phyloP scores from a whole-genome alignment of 2,329 filamentous ascomycete species.

The Pseudogymnoascus sp. region DNA sequence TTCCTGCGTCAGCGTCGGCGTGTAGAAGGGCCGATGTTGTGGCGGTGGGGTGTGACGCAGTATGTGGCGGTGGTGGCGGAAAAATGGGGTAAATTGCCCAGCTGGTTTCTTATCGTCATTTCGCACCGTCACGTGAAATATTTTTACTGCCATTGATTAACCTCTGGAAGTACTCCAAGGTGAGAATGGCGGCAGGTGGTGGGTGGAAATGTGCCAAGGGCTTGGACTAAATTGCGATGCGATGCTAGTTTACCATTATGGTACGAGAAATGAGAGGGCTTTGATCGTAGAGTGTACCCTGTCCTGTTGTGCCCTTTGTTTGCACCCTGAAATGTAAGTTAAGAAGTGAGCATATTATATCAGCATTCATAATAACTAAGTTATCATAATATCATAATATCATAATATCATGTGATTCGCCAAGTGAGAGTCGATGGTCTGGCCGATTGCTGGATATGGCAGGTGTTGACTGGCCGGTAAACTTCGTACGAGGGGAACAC shows the following conservation, averaged over 20 bases:
- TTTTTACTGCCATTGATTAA: too few relatives aligned
- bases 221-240: background rate
- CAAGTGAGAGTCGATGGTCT: background rate
- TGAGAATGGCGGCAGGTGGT: background rate
- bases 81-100: background rate
- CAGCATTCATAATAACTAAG: background rate
- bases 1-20: background rate
- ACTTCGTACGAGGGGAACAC: background rate
- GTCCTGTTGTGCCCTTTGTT: background rate
- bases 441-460: background rate
- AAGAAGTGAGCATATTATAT: background rate
- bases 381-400: background rate
- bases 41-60: background rate
- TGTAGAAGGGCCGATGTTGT: background rate
- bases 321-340: background rate
- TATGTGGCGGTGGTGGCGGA: background rate
- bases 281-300: background rate
- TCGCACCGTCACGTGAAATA: background rate
- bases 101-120: background rate
- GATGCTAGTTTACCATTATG: background rate
- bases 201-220: background rate
- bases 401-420: conserved; percentile 1
- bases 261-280: background rate
- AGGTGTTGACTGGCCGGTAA: background rate
- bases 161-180: background rate